Conservation (phyloP, 257 asterid genomes). For the Solanum ossicruentum region DNA sequence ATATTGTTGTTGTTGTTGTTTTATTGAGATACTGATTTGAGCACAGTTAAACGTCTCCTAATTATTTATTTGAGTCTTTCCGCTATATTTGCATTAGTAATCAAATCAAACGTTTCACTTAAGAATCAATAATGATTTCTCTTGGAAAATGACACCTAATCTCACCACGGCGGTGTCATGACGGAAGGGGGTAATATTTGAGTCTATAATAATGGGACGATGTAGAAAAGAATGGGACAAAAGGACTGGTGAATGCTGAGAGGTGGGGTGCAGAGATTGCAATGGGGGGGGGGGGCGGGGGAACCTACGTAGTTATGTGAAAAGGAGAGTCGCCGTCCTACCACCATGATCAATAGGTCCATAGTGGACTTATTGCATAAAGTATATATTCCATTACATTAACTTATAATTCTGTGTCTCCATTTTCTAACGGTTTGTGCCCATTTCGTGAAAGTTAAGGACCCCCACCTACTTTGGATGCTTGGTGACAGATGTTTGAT, state of each 20-base stretch:
- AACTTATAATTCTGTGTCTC: constrained; percentile 12
- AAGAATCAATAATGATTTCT: too few species aligned
- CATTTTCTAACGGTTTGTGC: constrained; percentile 9
- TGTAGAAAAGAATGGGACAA: neutral
- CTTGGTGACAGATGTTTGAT: neutral
- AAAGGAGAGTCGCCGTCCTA: constrained; percentile 28
- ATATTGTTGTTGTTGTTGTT: too few species aligned
- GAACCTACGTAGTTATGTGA: neutral
- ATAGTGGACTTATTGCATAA: neutral
- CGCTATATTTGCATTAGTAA: too few species aligned
- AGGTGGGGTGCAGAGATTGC: neutral
- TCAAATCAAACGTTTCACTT: too few species aligned
- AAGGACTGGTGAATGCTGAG: neutral
- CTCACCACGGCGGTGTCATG: too few species aligned
- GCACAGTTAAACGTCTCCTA: too few species aligned
- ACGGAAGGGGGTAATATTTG: neutral
- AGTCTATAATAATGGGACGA: neutral
- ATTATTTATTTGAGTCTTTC: too few species aligned
- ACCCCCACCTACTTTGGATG: neutral
- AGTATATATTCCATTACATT: neutral
- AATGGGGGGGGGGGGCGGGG: neutral
- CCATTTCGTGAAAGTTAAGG: neutral
- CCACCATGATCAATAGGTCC: neutral
- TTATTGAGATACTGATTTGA: too few species aligned
- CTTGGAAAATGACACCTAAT: too few species aligned